Evolutionary conservation across 495 filamentous ascomycete genomes (phyloP).

Genomic region (Sphaerosporella brunnea): DNA sequence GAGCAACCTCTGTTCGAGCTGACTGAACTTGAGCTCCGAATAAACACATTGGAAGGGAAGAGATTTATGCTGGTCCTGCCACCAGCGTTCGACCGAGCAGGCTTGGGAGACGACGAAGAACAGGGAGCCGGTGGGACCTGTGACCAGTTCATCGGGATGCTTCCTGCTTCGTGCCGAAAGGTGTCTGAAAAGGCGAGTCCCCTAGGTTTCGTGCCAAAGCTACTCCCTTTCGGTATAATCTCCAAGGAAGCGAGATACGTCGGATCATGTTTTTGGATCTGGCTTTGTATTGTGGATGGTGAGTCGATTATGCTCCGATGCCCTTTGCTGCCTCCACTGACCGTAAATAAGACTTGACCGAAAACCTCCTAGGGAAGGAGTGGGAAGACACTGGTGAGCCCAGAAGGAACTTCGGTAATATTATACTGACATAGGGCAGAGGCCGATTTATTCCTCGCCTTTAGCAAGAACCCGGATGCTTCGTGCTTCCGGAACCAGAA

Average conservation of each 20-base stretch:
- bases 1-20: neutral
- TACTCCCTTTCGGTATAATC: conserved; percentile 21
- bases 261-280: conserved; percentile 25
- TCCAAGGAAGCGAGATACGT: conserved; percentile 18
- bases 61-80: neutral
- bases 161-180: conserved; percentile 17
- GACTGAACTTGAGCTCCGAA: neutral
- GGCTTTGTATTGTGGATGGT: conserved; percentile 26
- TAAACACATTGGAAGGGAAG: neutral
- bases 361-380: conserved; percentile 18
- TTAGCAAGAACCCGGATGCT: conserved; percentile 7
- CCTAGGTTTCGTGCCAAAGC: conserved; percentile 20
- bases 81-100: neutral
- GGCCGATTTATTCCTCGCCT: conserved; percentile 14
- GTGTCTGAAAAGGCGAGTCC: conserved; percentile 22
- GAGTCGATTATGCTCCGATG: neutral
- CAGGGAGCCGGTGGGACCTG: conserved; percentile 11
- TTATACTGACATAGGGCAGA: conserved; percentile 6
- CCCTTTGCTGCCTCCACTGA: conserved; percentile 8
- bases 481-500: conserved; percentile 8
- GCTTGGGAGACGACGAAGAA: conserved; percentile 9
- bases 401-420: too few relatives aligned
- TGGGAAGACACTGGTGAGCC: conserved; percentile 19
- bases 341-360: conserved; percentile 15
- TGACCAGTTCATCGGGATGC: conserved; percentile 15